Base-by-base conservation (phyloP, 345 rosid species). In the Cardiospermum halicacabum region DNA sequence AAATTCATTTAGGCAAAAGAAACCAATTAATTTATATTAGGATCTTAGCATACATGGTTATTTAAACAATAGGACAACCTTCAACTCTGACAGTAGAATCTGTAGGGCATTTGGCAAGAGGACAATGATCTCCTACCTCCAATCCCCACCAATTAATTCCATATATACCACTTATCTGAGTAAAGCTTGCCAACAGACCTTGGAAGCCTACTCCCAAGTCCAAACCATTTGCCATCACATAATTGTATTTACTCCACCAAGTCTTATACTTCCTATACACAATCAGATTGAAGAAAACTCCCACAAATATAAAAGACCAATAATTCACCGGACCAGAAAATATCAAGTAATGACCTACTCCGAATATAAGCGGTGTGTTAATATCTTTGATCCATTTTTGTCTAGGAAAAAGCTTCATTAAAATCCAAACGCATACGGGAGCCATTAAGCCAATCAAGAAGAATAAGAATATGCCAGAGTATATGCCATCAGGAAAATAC, bases 201-300 rank as follows among this genome's bases (percentile, higher is more conserved):
- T 39, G 21, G 12, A 54, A 53, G 37, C 39, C 69, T 53, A 54
- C 47, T 13, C 60, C 60, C 8, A 55, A 7, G 22, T 65, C 60
- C 5, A 55, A 19, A 3, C 27, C 51, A 1, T 56, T 2, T 18
- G 69, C 57, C 13, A 65, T 16, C 12, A 53, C 36, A 19, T 53
- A 53, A 40, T 34, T 27, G 42, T 65, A 28, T 34, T 34, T 10
- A 34, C 37, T 34, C 37, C 37, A 1, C 37, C 37, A 34, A 34
- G 5, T 10, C 9, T 34, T 34, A 34, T 34, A 34, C 37, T 34
- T 34, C 9, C 37, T 34, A 34, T 3, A 34, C 9, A 34, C 37
- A 34, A 34, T 34, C 1, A 34, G 37, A 34, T 34, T 34, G 37
- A 34, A 34, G 37, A 34, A 34, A 34, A 34, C 0, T 10, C 37